These are phyloP conservation scores for Acanthamoeba culbertsoni DNA, from an alignment of 208 protist species.

Conservation along the genomic window DNA sequence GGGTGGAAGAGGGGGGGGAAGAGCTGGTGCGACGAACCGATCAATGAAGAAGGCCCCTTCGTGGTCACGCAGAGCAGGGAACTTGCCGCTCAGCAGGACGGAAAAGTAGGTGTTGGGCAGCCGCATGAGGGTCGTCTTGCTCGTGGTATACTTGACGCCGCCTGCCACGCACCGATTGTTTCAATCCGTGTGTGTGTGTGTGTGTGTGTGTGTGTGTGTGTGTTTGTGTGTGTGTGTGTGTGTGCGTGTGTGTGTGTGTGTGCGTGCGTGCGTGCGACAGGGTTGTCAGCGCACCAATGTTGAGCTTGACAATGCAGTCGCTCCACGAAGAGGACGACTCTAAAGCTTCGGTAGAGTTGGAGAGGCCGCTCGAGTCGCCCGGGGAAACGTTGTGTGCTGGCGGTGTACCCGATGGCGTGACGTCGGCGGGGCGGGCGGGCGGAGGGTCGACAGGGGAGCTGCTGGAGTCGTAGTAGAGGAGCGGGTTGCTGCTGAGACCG, in stretches of 20 bases:
- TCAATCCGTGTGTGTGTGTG: too few species aligned
- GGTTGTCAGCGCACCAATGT: neutral
- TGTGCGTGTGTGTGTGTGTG: too few species aligned
- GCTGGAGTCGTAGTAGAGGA: neutral
- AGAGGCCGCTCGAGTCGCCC: neutral
- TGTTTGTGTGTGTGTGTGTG: too few species aligned
- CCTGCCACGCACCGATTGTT: neutral
- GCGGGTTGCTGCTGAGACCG: neutral
- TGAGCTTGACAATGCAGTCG: neutral
- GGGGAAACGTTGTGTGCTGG: neutral
- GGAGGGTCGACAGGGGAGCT: neutral
- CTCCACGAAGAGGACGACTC: neutral
- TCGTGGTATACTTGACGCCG: neutral
- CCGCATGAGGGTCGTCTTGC: neutral
- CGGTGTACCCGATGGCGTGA: neutral
- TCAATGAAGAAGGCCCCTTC: conserved; percentile 29
- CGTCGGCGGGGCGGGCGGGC: neutral
- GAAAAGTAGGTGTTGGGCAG: conserved; percentile 20
- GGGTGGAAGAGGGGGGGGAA: neutral
- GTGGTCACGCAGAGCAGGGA: neutral
- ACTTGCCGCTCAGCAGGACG: neutral
- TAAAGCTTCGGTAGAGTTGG: neutral
- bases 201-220: too few species aligned
- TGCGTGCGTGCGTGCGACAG: too few species aligned
- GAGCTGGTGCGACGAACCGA: neutral